Conservation (phyloP, 495 filamentous ascomycete genomes). For the Podospora didyma region DNA sequence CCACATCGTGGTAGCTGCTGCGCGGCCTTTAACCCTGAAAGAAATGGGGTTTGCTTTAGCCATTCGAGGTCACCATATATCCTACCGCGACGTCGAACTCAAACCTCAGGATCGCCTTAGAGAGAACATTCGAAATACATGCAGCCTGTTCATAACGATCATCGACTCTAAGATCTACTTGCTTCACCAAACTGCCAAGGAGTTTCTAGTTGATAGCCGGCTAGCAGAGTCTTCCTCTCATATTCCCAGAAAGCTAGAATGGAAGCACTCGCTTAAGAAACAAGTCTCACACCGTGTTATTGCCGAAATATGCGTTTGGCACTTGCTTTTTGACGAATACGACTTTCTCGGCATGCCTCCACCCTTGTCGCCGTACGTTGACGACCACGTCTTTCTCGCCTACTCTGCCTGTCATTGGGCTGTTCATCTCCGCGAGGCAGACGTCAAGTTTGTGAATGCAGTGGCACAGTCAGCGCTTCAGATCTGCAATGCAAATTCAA, state of each 20-base stretch:
- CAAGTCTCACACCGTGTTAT: conserved; percentile 28
- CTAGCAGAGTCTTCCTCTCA: neutral
- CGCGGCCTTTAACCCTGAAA: conserved; percentile 32
- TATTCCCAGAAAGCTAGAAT: conserved; percentile 4
- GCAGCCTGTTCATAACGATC: conserved; percentile 39
- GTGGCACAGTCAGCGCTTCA: neutral
- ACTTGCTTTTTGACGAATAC: conserved; percentile 22
- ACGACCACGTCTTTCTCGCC: conserved; percentile 20
- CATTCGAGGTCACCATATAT: conserved; percentile 16
- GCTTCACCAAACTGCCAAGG: conserved; percentile 43
- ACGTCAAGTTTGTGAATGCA: neutral
- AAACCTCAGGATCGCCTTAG: conserved; percentile 19
- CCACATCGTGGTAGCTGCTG: conserved; percentile 36
- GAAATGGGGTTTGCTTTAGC: conserved; percentile 39
- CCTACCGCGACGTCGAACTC: conserved; percentile 17
- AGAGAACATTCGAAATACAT: conserved; percentile 26
- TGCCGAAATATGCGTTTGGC: conserved; percentile 29
- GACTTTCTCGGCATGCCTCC: neutral
- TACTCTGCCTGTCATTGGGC: conserved; percentile 34
- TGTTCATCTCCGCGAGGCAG: conserved; percentile 20
- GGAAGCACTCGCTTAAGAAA: conserved; percentile 21
- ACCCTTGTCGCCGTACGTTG: neutral
- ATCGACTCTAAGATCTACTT: conserved; percentile 33
- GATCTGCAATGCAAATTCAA: neutral
- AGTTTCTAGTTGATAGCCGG: conserved; percentile 29